Base-by-base conservation (phyloP, 2,329 filamentous ascomycete species). In the Arthrinium phaeospermum region DNA sequence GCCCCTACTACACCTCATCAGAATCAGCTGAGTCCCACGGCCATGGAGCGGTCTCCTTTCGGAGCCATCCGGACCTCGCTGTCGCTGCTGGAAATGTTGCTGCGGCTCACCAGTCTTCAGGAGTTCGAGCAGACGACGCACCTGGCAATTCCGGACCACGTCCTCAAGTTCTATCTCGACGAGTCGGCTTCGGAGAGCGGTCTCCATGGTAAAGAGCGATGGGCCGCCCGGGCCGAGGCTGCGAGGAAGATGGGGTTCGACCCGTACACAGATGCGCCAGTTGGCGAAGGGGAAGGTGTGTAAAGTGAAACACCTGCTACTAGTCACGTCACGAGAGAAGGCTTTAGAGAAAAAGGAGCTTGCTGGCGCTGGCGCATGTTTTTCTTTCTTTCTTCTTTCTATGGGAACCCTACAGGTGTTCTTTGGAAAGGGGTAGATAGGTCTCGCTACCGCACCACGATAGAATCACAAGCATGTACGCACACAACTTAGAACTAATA, bases 101-200 rank as follows among this genome's bases (percentile, higher is more conserved):
- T 98, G 67, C 94, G 96, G 57, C 88, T 98, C 67, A 92, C 93
- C 5, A 94, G 94, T 30, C 89, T 98, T 19, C 95, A 98, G 80
- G 94, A 98, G 84, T 97, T 96, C 81, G 93, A 97, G 80, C 95
- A 98, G 85, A 89, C 91, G 53, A 95, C 94, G 0, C 95, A 98
- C 78, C 88, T 98, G n/a, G 90, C 94, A 8, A 96, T 97, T 74
- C 93, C 93, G 1, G 95, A 98, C 79, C 94, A 98, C 77, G 90
- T 98, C 2, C 86, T 98, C 53, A 94, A 92, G 70, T 97, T 97
- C 84, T 98, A 98, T 83, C 86, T 98, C 22, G 88, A 90, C 73
- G 87, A 90, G 68, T 80, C 78, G 72, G 86, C 86, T 1, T 89
- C 88, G 8, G 87, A 86, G 2, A 88, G 86, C 5, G 86, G 88